These are phyloP conservation scores for Thielaviopsis punctulata DNA, from an alignment of 2,329 filamentous ascomycete species.

Conservation along the genomic window DNA sequence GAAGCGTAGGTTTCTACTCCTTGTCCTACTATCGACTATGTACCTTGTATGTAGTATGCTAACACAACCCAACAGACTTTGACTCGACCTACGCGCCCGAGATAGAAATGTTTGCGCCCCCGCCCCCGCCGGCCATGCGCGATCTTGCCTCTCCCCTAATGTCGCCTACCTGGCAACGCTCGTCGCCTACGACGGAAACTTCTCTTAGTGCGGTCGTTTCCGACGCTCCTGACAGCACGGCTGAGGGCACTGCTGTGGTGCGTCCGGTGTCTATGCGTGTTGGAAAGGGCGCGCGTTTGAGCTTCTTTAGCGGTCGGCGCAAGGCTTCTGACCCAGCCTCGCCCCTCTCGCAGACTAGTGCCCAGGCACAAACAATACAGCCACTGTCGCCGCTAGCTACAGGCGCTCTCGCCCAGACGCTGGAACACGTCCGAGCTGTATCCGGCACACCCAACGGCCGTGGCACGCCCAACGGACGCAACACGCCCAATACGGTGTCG, in stretches of 20 bases:
- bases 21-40: constrained; percentile 2
- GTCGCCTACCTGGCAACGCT: constrained; percentile 11
- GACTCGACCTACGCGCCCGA: constrained; percentile 47
- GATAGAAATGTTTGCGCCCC: constrained; percentile 44
- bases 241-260: constrained; percentile 8
- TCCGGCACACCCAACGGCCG: constrained; percentile 8
- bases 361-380: neutral
- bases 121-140: constrained; percentile 29
- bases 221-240: constrained; percentile 1
- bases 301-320: constrained; percentile 38
- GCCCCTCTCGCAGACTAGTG: neutral
- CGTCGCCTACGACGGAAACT: constrained; percentile 6
- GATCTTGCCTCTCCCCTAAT: constrained; percentile 28
- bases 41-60: constrained; percentile 10
- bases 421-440: constrained; percentile 7
- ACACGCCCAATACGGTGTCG: neutral
- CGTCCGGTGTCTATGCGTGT: constrained; percentile 10
- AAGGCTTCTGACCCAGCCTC: constrained; percentile 18
- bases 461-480: neutral
- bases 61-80: constrained; percentile 30
- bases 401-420: constrained; percentile 3
- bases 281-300: constrained; percentile 34
- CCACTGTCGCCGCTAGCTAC: neutral
- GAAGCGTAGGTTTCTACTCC: constrained; percentile 35
- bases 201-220: neutral